These are phyloP conservation scores for Colletotrichum siamense DNA, from an alignment of 2,329 filamentous ascomycete species.

Conservation along the genomic window DNA sequence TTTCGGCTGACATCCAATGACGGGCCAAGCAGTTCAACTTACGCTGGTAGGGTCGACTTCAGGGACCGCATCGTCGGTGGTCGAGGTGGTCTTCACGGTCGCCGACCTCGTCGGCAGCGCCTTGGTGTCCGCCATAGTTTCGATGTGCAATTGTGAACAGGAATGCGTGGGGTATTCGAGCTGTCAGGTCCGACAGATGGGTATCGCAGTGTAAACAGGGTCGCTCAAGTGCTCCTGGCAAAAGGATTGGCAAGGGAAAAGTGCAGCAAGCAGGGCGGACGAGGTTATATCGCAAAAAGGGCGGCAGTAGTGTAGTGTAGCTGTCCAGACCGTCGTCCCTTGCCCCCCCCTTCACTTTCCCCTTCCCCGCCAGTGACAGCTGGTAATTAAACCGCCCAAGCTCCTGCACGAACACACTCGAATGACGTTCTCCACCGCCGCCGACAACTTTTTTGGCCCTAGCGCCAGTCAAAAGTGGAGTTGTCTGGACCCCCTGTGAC, in stretches of 20 bases:
- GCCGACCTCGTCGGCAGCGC: constrained; percentile 52
- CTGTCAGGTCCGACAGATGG: background rate
- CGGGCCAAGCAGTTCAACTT: constrained; percentile 32
- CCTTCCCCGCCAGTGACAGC: constrained; percentile 14
- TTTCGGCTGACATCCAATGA: background rate
- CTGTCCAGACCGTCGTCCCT: background rate
- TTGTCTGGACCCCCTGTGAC: constrained; percentile 14
- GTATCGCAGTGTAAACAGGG: background rate
- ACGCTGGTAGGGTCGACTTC: constrained; percentile 64
- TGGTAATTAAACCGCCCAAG: constrained; percentile 18
- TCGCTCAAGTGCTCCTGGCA: background rate
- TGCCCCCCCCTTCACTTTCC: background rate
- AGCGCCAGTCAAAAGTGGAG: constrained; percentile 12
- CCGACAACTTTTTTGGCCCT: background rate
- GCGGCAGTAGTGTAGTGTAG: background rate
- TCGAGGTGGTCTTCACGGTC: constrained; percentile 36
- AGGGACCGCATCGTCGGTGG: constrained; percentile 61
- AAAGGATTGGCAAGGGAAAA: background rate
- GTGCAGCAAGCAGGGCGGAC: background rate
- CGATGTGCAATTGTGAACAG: constrained; percentile 26
- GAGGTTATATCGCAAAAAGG: constrained; percentile 4
- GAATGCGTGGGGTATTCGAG: background rate
- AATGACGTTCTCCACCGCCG: constrained; percentile 22
- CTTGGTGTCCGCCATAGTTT: constrained; percentile 33
- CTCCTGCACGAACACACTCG: constrained; percentile 10